These are phyloP conservation scores for Neurospora sp. DNA, from an alignment of 2,329 filamentous ascomycete genomes.

Conservation along the genomic window DNA sequence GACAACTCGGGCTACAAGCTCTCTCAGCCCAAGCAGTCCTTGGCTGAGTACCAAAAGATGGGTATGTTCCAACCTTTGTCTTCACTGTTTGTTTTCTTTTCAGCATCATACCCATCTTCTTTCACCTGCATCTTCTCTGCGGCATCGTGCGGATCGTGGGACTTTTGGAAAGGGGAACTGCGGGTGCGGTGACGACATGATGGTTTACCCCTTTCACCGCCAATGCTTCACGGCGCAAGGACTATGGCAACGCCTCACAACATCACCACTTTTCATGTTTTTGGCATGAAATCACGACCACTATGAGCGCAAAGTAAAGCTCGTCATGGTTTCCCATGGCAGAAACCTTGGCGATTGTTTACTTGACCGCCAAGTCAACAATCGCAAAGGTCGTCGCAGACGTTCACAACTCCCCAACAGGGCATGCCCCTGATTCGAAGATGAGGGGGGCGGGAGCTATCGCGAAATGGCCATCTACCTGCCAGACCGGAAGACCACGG, in stretches of 20 bases:
- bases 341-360: neutral
- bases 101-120: neutral
- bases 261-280: too few species aligned
- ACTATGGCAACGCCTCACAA: neutral
- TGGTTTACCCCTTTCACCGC: neutral
- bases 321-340: neutral
- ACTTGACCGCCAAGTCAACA: neutral
- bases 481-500: neutral
- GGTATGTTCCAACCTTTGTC: conserved; percentile 47
- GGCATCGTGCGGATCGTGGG: neutral
- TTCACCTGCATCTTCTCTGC: neutral
- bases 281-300: neutral
- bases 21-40: conserved; percentile 89
- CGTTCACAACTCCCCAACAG: neutral
- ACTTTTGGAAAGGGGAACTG: neutral
- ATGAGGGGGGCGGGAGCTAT: neutral
- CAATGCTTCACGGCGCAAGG: neutral
- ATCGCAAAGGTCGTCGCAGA: neutral
- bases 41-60: conserved; percentile 89
- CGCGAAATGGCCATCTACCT: neutral
- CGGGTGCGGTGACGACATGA: neutral
- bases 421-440: neutral
- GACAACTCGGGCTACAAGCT: conserved; percentile 96
- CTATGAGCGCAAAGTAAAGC: neutral
- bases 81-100: neutral